phyloP scores from a whole-genome alignment of 2,329 filamentous ascomycete genomes.

The Colletotrichum chrysophilum region DNA sequence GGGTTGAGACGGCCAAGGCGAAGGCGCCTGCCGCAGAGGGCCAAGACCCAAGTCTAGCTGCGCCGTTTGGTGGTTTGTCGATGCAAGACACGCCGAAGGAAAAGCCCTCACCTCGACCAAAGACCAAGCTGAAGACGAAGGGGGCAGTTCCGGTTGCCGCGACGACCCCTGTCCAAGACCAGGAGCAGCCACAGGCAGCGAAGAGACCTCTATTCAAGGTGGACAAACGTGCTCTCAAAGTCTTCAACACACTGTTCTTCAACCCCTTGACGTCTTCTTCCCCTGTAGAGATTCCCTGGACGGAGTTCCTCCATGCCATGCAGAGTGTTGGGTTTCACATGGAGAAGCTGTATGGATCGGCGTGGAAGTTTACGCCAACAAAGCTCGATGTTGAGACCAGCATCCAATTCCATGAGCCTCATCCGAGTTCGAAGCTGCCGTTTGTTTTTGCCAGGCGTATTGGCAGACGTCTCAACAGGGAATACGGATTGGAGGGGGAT shows the following conservation, averaged over 20 bases:
- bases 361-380: constrained; percentile 62
- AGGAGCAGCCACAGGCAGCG: constrained; percentile 1
- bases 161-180: not conserved
- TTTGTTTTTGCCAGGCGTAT: constrained; percentile 48
- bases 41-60: not conserved
- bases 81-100: not conserved
- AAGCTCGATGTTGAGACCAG: constrained; percentile 45
- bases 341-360: constrained; percentile 64
- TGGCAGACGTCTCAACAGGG: constrained; percentile 52
- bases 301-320: constrained; percentile 60
- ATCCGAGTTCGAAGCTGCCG: constrained; percentile 57
- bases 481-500: constrained; percentile 54
- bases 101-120: not conserved
- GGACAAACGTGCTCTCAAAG: constrained; percentile 35
- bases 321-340: constrained; percentile 51
- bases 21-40: not conserved
- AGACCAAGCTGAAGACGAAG: not conserved
- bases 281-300: constrained; percentile 56
- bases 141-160: not conserved
- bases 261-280: constrained; percentile 33
- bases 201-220: constrained; percentile 25
- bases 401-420: constrained; percentile 68
- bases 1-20: constrained; percentile 15
- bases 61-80: not conserved
- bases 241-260: constrained; percentile 48